Evolutionary conservation across 1,284 basidiomycete genomes (phyloP).

Genomic region (Cystobasidium pallidum): DNA sequence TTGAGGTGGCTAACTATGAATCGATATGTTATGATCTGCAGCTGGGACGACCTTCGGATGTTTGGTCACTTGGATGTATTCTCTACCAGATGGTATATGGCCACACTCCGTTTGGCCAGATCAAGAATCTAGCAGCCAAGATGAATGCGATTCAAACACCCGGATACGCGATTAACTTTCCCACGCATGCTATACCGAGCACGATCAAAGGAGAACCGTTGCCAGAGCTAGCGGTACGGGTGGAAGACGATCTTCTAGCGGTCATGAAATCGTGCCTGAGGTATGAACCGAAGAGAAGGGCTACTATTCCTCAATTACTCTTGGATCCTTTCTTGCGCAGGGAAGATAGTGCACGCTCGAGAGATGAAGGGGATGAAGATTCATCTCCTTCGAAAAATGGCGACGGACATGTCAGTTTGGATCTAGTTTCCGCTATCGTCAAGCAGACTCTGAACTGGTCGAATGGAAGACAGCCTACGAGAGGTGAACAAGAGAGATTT

Average conservation of each 20-base stretch:
- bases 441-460: conserved; percentile 43
- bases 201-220: conserved; percentile 64
- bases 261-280: conserved; percentile 75
- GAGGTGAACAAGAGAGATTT: conserved; percentile 46
- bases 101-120: conserved; percentile 82
- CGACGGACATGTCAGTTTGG: conserved; percentile 18
- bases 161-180: conserved; percentile 72
- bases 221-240: conserved; percentile 67
- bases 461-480: conserved; percentile 28
- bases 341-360: conserved; percentile 22
- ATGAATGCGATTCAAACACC: conserved; percentile 83
- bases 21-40: conserved; percentile 26
- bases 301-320: conserved; percentile 71
- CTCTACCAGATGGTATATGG: conserved; percentile 96
- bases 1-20: too few species aligned
- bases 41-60: conserved; percentile 71
- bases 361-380: background rate
- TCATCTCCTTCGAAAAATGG: background rate
- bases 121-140: conserved; percentile 82
- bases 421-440: conserved; percentile 36
- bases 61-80: conserved; percentile 98
- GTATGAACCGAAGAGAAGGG: conserved; percentile 73
- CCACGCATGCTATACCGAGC: conserved; percentile 66
- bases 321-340: conserved; percentile 57
- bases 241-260: conserved; percentile 70